These are phyloP conservation scores for Syncephalastrum racemosum DNA, from an alignment of 371 early-diverging fungal species.

Conservation along the genomic window DNA sequence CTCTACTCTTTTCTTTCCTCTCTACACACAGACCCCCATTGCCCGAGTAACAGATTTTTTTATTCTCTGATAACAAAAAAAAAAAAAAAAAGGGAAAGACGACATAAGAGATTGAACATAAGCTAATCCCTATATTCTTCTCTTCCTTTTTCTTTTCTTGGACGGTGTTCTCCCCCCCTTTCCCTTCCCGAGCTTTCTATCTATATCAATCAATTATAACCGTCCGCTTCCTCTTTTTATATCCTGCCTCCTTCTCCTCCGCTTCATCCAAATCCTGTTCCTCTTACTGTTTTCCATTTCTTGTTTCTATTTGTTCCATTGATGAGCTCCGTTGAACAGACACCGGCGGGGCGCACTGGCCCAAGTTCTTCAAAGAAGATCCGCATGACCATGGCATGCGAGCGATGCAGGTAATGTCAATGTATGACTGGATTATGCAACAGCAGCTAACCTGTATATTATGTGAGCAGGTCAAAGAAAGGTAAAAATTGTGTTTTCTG, in stretches of 20 bases:
- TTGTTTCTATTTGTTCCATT: conserved; percentile 7
- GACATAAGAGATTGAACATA: no score
- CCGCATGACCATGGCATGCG: conserved; percentile 57
- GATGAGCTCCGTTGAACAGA: conserved; percentile 1
- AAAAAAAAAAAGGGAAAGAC: no score
- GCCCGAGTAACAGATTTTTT: conserved; percentile 6
- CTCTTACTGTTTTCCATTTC: background rate
- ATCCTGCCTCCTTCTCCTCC: background rate
- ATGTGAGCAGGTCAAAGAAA: conserved; percentile 10
- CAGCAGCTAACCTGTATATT: background rate
- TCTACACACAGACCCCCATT: background rate
- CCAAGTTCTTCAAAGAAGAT: conserved; percentile 34
- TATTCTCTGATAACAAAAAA: no score
- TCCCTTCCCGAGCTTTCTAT: background rate
- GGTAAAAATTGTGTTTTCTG: conserved; percentile 1
- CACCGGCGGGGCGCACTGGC: background rate
- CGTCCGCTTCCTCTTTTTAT: background rate
- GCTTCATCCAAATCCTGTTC: background rate
- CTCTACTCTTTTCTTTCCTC: background rate
- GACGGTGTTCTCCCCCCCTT: background rate
- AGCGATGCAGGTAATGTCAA: conserved; percentile 45
- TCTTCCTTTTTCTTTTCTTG: background rate
- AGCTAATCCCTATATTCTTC: no score
- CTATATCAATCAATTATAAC: background rate
- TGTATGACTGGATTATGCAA: background rate